These are phyloP conservation scores for Eutypella sp. DNA, from an alignment of 2,329 filamentous ascomycete species.

Conservation along the genomic window DNA sequence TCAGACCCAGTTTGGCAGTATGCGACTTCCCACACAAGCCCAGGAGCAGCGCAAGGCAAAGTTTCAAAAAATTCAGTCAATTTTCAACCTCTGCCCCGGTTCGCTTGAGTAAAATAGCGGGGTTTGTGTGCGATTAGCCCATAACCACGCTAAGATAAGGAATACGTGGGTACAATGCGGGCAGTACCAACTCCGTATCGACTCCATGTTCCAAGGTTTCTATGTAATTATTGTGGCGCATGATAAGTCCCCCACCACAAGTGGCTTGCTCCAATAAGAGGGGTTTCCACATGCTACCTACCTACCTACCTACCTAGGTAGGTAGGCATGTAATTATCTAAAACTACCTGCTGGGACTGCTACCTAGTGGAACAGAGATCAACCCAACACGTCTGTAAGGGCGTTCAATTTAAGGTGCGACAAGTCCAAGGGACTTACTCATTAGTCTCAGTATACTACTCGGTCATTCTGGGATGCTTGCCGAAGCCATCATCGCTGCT, in stretches of 20 bases:
- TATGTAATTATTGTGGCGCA: neutral
- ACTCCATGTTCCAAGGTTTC: neutral
- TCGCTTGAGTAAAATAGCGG: neutral
- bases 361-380: too few species aligned
- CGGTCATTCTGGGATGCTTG: too few species aligned
- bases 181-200: neutral
- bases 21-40: neutral
- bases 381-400: too few species aligned
- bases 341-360: too few species aligned
- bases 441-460: too few species aligned
- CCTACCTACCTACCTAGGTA: too few species aligned
- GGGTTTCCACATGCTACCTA: too few species aligned
- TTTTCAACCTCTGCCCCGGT: neutral
- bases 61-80: neutral
- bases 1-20: neutral
- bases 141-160: slow-evolving; percentile 14
- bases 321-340: too few species aligned
- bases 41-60: neutral
- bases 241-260: neutral
- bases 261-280: neutral
- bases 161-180: neutral
- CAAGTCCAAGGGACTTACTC: too few species aligned
- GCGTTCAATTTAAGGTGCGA: too few species aligned
- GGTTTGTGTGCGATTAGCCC: slow-evolving; percentile 1
- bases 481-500: too few species aligned